A percentile compares a stretch with the other conserved stretches of the same genome.
Conservation (phyloP, 306 rosid genomes). For the Bauhinia variegata region DNA sequence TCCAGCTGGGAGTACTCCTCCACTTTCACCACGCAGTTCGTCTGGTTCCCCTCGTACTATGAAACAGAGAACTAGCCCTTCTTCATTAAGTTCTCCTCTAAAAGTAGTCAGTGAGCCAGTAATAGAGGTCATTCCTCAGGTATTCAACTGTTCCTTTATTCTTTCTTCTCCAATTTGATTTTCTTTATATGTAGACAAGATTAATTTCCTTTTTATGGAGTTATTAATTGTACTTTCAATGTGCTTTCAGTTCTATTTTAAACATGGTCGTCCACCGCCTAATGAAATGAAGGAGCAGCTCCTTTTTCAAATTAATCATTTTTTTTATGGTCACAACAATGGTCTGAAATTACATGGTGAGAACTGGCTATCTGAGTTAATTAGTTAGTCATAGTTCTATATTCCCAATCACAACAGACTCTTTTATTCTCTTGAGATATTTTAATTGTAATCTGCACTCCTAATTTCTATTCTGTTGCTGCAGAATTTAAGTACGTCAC, state of each 20-base stretch:
- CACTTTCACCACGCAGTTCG: slow-evolving; percentile 84
- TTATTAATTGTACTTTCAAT: slow-evolving; percentile 29
- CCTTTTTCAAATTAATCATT: slow-evolving; percentile 50
- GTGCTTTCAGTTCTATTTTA: slow-evolving; percentile 72
- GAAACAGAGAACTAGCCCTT: slow-evolving; percentile 72
- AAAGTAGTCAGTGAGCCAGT: slow-evolving; percentile 65
- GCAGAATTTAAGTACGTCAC: slow-evolving; percentile 60
- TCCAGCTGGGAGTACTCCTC: slow-evolving; percentile 73
- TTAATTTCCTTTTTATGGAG: slow-evolving; percentile 24
- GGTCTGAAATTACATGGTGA: slow-evolving; percentile 75
- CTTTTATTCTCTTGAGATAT: slow-evolving; percentile 15
- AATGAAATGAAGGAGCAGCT: slow-evolving; percentile 62
- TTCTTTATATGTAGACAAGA: slow-evolving; percentile 15
- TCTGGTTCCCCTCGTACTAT: slow-evolving; percentile 71
- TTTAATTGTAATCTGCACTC: neutral
- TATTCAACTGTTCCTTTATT: slow-evolving; percentile 28
- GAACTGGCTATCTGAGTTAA: slow-evolving; percentile 38
- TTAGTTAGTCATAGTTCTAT: slow-evolving; percentile 11
- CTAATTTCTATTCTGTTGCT: slow-evolving; percentile 35
- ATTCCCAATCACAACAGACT: slow-evolving; percentile 2
- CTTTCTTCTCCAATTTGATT: neutral
- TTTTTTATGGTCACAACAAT: slow-evolving; percentile 56
- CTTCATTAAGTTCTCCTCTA: slow-evolving; percentile 68
- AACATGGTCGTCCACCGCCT: slow-evolving; percentile 76
- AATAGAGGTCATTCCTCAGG: slow-evolving; percentile 82